Percentiles rank a stretch among this genome's conserved stretches.
These are phyloP conservation scores for Fraxinus baroniana DNA, from an alignment of 305 asterid species.

Conservation along the genomic window DNA sequence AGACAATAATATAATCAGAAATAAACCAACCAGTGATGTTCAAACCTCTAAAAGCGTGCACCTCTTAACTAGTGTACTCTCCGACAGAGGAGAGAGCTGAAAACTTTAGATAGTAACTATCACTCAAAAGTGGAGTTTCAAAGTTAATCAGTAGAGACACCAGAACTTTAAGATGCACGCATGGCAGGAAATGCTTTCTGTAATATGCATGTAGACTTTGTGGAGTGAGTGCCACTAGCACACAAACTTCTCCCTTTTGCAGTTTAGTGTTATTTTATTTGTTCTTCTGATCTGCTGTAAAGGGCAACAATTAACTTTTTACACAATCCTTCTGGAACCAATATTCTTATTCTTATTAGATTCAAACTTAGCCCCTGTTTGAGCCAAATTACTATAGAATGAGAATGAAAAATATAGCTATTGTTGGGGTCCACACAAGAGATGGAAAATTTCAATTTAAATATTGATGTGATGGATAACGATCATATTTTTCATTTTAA, in stretches of 20 bases:
- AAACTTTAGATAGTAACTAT: not conserved
- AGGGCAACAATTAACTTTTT: not conserved
- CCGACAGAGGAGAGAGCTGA: not conserved
- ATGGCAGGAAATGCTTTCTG: not conserved
- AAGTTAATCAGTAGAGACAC: not conserved
- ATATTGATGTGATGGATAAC: too few relatives aligned
- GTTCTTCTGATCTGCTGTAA: not conserved
- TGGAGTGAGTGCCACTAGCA: not conserved
- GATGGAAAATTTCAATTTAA: too few relatives aligned
- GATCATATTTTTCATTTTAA: too few relatives aligned
- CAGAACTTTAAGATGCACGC: not conserved
- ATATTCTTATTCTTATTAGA: not conserved
- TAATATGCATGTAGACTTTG: not conserved
- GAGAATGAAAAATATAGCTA: too few relatives aligned
- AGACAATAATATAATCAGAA: not conserved
- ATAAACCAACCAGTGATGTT: slow-evolving; percentile 6
- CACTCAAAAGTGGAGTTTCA: not conserved
- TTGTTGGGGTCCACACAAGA: too few relatives aligned
- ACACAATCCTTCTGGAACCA: not conserved
- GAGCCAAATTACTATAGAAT: too few relatives aligned
- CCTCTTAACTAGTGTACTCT: not conserved
- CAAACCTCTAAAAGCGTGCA: not conserved
- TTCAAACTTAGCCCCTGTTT: not conserved
- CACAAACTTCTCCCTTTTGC: not conserved
- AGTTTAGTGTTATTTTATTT: not conserved